Percentiles rank a stretch among this genome's conserved stretches.
phyloP scores from a whole-genome alignment of 441 rosid genomes.

The Lepidium campestre region DNA sequence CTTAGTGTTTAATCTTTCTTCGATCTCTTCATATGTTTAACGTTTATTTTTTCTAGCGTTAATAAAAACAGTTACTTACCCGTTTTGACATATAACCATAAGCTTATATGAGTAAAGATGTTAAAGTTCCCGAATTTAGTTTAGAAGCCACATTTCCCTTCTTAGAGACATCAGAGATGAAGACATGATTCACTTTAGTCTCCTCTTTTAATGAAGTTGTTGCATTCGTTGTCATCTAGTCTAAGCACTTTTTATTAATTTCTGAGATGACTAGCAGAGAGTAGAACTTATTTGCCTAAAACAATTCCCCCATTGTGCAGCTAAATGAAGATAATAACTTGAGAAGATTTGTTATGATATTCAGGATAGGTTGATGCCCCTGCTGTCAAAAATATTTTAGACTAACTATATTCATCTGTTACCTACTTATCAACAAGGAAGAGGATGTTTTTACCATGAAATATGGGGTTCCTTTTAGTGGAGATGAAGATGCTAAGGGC shows the following conservation, averaged over 20 bases:
- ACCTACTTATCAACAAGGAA: slow-evolving; percentile 54
- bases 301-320: not conserved
- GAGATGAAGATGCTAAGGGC: slow-evolving; percentile 80
- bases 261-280: not conserved
- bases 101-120: slow-evolving; percentile 2
- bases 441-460: slow-evolving; percentile 91
- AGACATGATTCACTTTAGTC: not conserved
- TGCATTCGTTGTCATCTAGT: not conserved
- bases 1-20: not conserved
- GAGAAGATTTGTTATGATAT: not conserved
- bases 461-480: slow-evolving; percentile 82
- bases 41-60: not conserved
- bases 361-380: not conserved
- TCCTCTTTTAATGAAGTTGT: not conserved
- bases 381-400: not conserved
- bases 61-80: not conserved
- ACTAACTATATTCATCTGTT: slow-evolving; percentile 1
- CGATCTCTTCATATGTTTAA: not conserved
- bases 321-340: not conserved
- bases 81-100: not conserved
- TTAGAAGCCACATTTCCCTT: slow-evolving; percentile 5
- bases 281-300: not conserved
- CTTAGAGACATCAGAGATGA: not conserved
- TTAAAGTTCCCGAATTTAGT: not conserved
- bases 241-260: not conserved